Conservation (phyloP, 2,329 filamentous ascomycete genomes). For the Trichoderma sp. region DNA sequence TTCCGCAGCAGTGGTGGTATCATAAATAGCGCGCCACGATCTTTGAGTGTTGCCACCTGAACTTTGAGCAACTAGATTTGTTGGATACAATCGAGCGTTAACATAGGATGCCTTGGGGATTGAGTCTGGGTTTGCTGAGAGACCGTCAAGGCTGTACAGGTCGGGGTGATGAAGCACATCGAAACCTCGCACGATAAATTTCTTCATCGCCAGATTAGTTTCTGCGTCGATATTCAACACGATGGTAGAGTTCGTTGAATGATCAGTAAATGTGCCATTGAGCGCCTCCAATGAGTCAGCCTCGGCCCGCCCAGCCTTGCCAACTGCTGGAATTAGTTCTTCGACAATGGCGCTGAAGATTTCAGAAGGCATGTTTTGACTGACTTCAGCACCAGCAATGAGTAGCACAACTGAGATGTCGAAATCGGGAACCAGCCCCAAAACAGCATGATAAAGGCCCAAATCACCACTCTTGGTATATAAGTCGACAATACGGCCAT, state of each 20-base stretch:
- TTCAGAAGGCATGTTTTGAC: slow-evolving; percentile 25
- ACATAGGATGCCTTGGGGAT: background rate
- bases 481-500: slow-evolving; percentile 44
- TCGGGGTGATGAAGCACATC: background rate
- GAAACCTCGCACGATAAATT: background rate
- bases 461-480: slow-evolving; percentile 48
- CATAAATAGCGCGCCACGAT: slow-evolving; percentile 40
- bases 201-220: background rate
- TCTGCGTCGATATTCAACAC: background rate
- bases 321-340: background rate
- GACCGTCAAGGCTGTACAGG: slow-evolving; percentile 3
- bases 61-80: background rate
- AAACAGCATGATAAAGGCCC: slow-evolving; percentile 40
- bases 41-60: slow-evolving; percentile 16
- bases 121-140: background rate
- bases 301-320: background rate
- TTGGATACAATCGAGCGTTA: background rate
- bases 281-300: background rate
- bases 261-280: background rate
- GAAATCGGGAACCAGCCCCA: slow-evolving; percentile 48
- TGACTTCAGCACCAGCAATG: slow-evolving; percentile 33
- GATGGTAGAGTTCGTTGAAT: background rate
- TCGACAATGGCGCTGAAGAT: slow-evolving; percentile 32
- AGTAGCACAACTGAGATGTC: slow-evolving; percentile 32
- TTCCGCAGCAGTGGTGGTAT: slow-evolving; percentile 28